phyloP scores from a whole-genome alignment of 345 rosid species.

The Brassica incana region DNA sequence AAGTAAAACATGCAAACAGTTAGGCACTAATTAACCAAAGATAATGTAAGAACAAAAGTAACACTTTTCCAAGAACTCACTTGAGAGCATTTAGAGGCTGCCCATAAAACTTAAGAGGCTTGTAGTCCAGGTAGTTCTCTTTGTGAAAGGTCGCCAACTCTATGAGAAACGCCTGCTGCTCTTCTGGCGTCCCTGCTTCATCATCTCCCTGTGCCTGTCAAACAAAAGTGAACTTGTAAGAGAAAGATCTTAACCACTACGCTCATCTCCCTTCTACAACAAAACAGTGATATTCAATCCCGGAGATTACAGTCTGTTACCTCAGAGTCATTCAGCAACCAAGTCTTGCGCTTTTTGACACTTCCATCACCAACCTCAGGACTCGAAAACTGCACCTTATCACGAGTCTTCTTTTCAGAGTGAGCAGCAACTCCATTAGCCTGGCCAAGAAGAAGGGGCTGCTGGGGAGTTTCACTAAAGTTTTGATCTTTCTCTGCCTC shows the following conservation, averaged over 20 bases:
- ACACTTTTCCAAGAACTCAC: conserved; percentile 45
- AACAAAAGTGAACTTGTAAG: conserved; percentile 21
- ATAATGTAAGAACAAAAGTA: conserved; percentile 9
- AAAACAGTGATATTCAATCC: background rate
- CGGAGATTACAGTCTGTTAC: conserved; percentile 34
- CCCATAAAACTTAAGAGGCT: conserved; percentile 75
- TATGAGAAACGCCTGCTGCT: conserved; percentile 60
- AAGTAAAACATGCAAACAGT: conserved; percentile 17
- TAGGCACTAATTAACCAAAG: conserved; percentile 21
- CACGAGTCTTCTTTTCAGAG: conserved; percentile 33
- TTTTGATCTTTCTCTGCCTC: conserved; percentile 12
- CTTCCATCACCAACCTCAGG: conserved; percentile 40
- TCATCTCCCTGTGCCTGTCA: conserved; percentile 54
- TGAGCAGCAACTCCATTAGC: conserved; percentile 13
- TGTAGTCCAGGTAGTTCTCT: conserved; percentile 62
- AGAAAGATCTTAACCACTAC: background rate
- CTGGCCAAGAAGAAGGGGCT: background rate
- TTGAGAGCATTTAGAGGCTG: conserved; percentile 74
- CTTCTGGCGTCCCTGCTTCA: conserved; percentile 73
- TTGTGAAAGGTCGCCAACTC: conserved; percentile 68
- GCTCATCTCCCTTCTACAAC: background rate
- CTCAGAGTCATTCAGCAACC: conserved; percentile 62
- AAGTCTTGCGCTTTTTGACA: conserved; percentile 51
- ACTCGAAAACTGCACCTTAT: conserved; percentile 26
- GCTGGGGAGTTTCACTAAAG: conserved; percentile 23